Percentiles rank a stretch among this genome's conserved stretches.
Evolutionary conservation across 768 basidiomycete genomes (phyloP).

Genomic region (Mycena kentingensis): DNA sequence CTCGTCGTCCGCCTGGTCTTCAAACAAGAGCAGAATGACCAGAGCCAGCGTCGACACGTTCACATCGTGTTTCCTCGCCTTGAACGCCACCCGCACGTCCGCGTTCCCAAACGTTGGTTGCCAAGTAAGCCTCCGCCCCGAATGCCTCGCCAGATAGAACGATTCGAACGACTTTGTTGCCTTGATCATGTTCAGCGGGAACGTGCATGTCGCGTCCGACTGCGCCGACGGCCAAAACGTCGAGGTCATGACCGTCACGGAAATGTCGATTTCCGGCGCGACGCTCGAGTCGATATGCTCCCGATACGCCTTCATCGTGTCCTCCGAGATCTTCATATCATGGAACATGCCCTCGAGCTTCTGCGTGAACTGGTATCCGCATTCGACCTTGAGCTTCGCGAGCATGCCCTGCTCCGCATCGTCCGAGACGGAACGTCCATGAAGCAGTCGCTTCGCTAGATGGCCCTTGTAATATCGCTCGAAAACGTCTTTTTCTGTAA

Average conservation of each 20-base stretch:
- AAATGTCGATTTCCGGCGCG: slow-evolving; percentile 77
- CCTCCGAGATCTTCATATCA: slow-evolving; percentile 88
- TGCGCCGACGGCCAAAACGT: slow-evolving; percentile 93
- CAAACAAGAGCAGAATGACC: slow-evolving; percentile 87
- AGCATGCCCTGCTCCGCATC: slow-evolving; percentile 98
- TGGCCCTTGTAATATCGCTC: slow-evolving; percentile 98
- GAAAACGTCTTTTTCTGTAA: slow-evolving; percentile 95
- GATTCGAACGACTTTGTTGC: slow-evolving; percentile 79
- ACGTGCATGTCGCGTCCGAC: slow-evolving; percentile 60
- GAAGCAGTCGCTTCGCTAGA: slow-evolving; percentile 88
- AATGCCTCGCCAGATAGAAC: slow-evolving; percentile 88
- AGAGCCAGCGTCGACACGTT: slow-evolving; percentile 90
- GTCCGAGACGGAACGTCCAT: slow-evolving; percentile 87
- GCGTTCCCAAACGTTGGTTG: slow-evolving; percentile 87
- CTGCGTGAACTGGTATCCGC: slow-evolving; percentile 95
- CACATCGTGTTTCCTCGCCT: slow-evolving; percentile 77
- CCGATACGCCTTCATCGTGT: slow-evolving; percentile 78
- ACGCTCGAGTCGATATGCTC: slow-evolving; percentile 56
- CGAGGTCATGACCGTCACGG: slow-evolving; percentile 92
- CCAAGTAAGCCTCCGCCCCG: slow-evolving; percentile 90
- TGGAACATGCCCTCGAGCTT: slow-evolving; percentile 99
- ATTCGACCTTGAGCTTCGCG: slow-evolving; percentile 94
- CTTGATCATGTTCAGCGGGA: slow-evolving; percentile 65
- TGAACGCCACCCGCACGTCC: slow-evolving; percentile 85
- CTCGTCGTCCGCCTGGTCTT: slow-evolving; percentile 66